A percentile compares a stretch with the other conserved stretches of the same genome.
Evolutionary conservation across 768 basidiomycete species (phyloP).

Genomic region (Termitomyces sp.): DNA sequence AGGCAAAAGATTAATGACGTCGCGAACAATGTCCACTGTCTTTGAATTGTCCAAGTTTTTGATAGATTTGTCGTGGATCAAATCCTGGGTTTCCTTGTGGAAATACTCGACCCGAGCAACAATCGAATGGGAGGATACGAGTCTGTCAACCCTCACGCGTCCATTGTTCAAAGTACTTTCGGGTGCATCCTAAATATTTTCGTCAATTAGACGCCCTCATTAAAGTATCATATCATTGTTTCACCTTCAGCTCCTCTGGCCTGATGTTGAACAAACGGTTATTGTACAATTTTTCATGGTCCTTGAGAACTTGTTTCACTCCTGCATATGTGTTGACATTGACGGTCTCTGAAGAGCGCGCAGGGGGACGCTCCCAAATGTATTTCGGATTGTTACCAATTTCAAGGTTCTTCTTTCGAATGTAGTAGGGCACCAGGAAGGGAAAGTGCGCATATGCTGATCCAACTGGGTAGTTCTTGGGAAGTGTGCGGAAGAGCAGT

Average conservation of each 20-base stretch:
- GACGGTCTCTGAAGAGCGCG: slow-evolving; percentile 14
- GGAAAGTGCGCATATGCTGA: slow-evolving; percentile 79
- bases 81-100: slow-evolving; percentile 20
- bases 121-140: slow-evolving; percentile 2
- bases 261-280: slow-evolving; percentile 25
- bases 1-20: slow-evolving; percentile 61
- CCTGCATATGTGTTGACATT: slow-evolving; percentile 25
- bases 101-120: slow-evolving; percentile 23
- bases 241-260: slow-evolving; percentile 17
- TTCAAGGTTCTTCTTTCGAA: slow-evolving; percentile 29
- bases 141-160: slow-evolving; percentile 8
- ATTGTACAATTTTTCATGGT: slow-evolving; percentile 24
- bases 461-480: slow-evolving; percentile 57
- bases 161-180: not conserved
- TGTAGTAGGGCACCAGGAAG: slow-evolving; percentile 56
- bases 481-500: slow-evolving; percentile 67
- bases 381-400: slow-evolving; percentile 38
- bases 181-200: not conserved
- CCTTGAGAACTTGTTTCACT: slow-evolving; percentile 28
- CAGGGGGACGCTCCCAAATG: slow-evolving; percentile 48
- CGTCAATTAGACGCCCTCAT: not conserved
- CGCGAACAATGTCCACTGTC: slow-evolving; percentile 54
- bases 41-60: slow-evolving; percentile 19
- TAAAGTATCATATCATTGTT: not conserved
- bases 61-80: slow-evolving; percentile 29